phyloP scores from a whole-genome alignment of 1,284 basidiomycete genomes.

The Rhizoctonia solani region DNA sequence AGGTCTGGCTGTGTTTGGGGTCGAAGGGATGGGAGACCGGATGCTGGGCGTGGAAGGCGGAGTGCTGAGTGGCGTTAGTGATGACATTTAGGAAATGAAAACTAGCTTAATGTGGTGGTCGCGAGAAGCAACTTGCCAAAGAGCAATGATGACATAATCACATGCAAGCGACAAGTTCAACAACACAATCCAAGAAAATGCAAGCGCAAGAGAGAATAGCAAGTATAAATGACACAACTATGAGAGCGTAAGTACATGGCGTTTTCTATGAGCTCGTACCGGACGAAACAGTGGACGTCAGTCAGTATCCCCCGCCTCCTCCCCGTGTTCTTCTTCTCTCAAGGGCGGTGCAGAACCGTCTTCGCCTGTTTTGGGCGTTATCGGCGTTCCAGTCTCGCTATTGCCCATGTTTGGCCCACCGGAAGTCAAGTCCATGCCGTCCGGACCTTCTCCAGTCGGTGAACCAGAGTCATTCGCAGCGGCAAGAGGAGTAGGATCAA shows the following conservation, averaged over 20 bases:
- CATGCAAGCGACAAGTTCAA: background rate
- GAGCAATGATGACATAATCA: background rate
- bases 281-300: no score
- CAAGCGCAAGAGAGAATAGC: no score
- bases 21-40: background rate
- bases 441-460: background rate
- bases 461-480: constrained; percentile 4
- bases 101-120: constrained; percentile 1
- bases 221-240: no score
- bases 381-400: constrained; percentile 23
- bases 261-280: no score
- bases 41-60: constrained; percentile 14
- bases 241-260: background rate
- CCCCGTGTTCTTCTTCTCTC: constrained; percentile 14
- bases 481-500: constrained; percentile 57
- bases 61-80: constrained; percentile 15
- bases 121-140: background rate
- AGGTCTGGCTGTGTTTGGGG: constrained; percentile 17
- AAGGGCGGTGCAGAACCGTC: constrained; percentile 16
- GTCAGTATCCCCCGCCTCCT: constrained; percentile 12
- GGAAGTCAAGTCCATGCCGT: constrained; percentile 1
- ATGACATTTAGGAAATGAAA: background rate
- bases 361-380: constrained; percentile 13
- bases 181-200: background rate
- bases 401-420: background rate